Percentiles rank a stretch among this genome's conserved stretches.
Evolutionary conservation across 1,284 basidiomycete species (phyloP).

Genomic region (Pyrrhoderma noxium): DNA sequence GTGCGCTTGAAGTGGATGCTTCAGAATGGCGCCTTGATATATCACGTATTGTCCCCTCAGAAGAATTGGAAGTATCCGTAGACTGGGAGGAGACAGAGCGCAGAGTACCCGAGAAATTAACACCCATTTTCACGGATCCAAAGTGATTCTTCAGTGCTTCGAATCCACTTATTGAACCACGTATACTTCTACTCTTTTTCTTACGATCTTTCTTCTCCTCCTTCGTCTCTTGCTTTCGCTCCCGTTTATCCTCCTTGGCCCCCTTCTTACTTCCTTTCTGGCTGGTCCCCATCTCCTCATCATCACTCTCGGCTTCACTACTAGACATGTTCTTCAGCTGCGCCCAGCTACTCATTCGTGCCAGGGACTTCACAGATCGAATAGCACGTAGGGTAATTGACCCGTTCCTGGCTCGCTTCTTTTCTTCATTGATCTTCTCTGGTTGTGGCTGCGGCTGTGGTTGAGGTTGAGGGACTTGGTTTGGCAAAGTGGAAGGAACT

Average conservation of each 20-base stretch:
- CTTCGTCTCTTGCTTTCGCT: slow-evolving; percentile 28
- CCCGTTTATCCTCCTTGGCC: slow-evolving; percentile 17
- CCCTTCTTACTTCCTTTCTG: slow-evolving; percentile 20
- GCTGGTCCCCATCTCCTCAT: slow-evolving; percentile 21
- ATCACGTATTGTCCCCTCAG: slow-evolving; percentile 4
- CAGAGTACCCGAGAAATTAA: slow-evolving; percentile 27
- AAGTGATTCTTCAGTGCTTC: slow-evolving; percentile 34
- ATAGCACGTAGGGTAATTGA: slow-evolving; percentile 74
- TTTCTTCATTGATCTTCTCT: slow-evolving; percentile 4
- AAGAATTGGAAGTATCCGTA: slow-evolving; percentile 4
- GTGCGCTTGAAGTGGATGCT: slow-evolving; percentile 43
- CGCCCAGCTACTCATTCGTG: slow-evolving; percentile 64
- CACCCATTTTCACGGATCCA: slow-evolving; percentile 17
- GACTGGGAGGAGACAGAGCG: slow-evolving; percentile 30
- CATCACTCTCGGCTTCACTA: slow-evolving; percentile 31
- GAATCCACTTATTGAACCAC: slow-evolving; percentile 50
- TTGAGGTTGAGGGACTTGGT: slow-evolving; percentile 2
- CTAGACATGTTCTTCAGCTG: slow-evolving; percentile 41
- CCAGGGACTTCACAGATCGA: slow-evolving; percentile 62
- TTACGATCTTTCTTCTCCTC: slow-evolving; percentile 27
- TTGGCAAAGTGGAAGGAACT: too few relatives aligned
- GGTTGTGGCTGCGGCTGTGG: slow-evolving; percentile 13
- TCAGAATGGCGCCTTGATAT: slow-evolving; percentile 22
- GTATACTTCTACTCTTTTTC: slow-evolving; percentile 29
- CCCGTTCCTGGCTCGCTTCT: slow-evolving; percentile 27